Percentiles rank a stretch among this genome's conserved stretches.
phyloP scores from a whole-genome alignment of 257 asterid species.

The Plantago elongata region DNA sequence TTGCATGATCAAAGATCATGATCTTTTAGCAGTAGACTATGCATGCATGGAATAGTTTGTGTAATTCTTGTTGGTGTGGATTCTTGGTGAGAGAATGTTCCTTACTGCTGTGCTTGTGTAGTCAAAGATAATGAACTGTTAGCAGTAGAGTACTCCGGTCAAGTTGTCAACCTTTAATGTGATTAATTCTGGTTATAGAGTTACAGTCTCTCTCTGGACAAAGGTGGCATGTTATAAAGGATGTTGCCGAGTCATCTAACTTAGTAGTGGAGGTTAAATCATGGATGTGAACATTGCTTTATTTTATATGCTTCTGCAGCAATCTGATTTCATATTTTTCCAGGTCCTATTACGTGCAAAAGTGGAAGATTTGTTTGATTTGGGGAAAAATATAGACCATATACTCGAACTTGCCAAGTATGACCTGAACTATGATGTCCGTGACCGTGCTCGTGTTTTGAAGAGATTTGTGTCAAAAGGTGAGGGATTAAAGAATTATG shows the following conservation, averaged over 20 bases:
- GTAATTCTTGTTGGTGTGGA: no score
- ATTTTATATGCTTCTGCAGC: conserved; percentile 15
- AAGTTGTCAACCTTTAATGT: background rate
- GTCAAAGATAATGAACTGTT: no score
- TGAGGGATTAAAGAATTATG: conserved; percentile 33
- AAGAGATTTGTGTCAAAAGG: conserved; percentile 50
- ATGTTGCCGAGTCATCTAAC: no score
- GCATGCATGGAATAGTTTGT: background rate
- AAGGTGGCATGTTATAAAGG: no score
- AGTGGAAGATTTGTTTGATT: conserved; percentile 43
- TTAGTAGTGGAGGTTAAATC: background rate
- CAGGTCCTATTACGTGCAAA: conserved; percentile 70
- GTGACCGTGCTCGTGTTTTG: conserved; percentile 82
- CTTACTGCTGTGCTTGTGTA: no score
- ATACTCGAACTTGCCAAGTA: conserved; percentile 80
- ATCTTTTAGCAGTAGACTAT: background rate
- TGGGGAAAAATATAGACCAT: conserved; percentile 42
- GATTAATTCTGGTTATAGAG: no score
- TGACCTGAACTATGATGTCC: conserved; percentile 84
- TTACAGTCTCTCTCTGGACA: no score
- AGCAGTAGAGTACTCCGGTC: no score
- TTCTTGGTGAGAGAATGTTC: no score
- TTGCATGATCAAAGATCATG: no score
- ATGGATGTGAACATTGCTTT: conserved; percentile 2
- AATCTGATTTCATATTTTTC: conserved; percentile 20